Conservation (phyloP, 2,329 filamentous ascomycete genomes). For the Trichoderma breve region DNA sequence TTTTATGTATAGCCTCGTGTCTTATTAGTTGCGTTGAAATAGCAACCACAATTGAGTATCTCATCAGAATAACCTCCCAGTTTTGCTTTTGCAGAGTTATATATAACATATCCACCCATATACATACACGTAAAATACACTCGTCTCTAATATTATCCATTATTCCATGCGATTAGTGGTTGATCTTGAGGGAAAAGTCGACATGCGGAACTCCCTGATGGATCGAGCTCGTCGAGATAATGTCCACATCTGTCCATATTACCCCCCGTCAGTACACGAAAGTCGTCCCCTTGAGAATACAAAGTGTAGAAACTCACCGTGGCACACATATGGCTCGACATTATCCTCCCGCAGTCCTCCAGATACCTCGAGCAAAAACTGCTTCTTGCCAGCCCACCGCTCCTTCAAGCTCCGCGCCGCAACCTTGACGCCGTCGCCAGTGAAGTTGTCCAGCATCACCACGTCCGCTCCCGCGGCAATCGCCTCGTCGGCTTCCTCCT, state of each 20-base stretch:
- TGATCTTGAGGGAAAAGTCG: constrained; percentile 93
- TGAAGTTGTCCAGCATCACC: constrained; percentile 97
- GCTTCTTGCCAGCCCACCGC: constrained; percentile 70
- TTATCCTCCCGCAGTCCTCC: constrained; percentile 86
- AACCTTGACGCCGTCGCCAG: constrained; percentile 69
- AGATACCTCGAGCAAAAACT: constrained; percentile 86
- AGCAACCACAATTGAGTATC: not conserved
- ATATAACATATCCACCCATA: not conserved
- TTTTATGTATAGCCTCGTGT: constrained; percentile 11
- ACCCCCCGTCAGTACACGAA: not conserved
- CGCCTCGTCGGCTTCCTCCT: constrained; percentile 87
- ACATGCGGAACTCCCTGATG: constrained; percentile 93
- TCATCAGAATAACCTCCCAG: not conserved
- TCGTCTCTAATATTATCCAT: not conserved
- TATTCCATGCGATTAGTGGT: constrained; percentile 20
- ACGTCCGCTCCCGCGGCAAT: constrained; percentile 89
- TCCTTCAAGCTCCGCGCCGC: constrained; percentile 75
- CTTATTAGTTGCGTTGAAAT: not conserved
- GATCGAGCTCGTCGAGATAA: constrained; percentile 93
- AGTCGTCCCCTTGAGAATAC: not conserved
- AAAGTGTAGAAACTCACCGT: constrained; percentile 51
- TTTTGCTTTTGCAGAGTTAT: not conserved
- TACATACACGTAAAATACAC: constrained; percentile 9
- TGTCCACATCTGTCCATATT: constrained; percentile 71
- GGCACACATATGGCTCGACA: constrained; percentile 74